Base-by-base conservation (phyloP, 495 filamentous ascomycete species). In the Podospora pseudoanserina region DNA sequence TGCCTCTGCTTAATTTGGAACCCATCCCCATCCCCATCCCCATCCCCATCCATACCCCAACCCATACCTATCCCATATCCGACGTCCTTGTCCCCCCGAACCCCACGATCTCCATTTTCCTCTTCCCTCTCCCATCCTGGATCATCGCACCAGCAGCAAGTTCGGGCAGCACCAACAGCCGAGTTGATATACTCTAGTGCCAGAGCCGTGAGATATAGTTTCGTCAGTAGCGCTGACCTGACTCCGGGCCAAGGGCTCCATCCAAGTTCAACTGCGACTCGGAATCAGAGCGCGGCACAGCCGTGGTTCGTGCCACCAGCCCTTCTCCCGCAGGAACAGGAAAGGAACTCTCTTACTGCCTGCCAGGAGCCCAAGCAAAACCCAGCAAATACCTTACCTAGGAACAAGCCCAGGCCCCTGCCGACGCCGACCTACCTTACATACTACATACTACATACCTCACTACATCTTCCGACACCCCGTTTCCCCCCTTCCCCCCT, bases 251-350 rank as follows among this genome's bases (percentile, higher is more conserved):
- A 11, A 60, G 44, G 26, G 39, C 32, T 26, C 44, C 65, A 39
- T 58, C 49, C 23, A 7, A 53, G 32, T 49, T 19, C 27, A 20
- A 44, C 61, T 63, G 61, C 61, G 4, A 63, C 61, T 63, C 60
- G 32, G 60, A 49, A 67, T 56, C 67, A 54, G 34, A 53, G 68
- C 70, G 71, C 74, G 73, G 68, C 74, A 68, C 67, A 69, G 72
- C 72, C 70, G 70, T 49, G 39, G n/a, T 71, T 76, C 72, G 75
- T 76, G 72, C 68, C 68, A 77, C 74, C 62, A 74, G 69, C 65
- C 60, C 60, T 56, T 59, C 28, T 67, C 65, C 67, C 72, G 70
- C 39, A 39, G 44, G 58, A 66, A 56, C 60, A 32, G 62, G 60
- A 58, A 65, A 28, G 39, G 57, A 63, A 30, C 62, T n/a, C 49